Evolutionary conservation across 1,139 yeast genomes (phyloP).

Genomic region (Hyphopichia wangnamkhiaoensis): DNA sequence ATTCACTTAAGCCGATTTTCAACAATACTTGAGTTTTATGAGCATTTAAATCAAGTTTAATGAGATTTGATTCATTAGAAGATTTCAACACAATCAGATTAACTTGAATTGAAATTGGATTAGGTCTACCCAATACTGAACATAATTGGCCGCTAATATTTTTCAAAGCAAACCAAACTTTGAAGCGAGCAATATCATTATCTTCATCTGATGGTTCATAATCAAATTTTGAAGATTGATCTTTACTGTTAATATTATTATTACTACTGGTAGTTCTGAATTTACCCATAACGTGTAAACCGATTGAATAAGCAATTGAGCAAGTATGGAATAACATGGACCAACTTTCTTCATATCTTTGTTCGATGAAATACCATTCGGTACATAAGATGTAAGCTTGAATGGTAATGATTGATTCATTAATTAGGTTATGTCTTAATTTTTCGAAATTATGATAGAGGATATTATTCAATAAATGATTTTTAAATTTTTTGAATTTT

Average conservation of each 20-base stretch:
- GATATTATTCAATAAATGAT: constrained; percentile 29
- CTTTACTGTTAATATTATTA: not conserved
- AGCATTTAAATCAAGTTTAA: constrained; percentile 20
- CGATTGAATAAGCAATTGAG: constrained; percentile 51
- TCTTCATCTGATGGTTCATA: constrained; percentile 28
- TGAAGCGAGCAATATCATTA: constrained; percentile 35
- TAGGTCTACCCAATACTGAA: constrained; percentile 56
- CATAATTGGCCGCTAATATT: constrained; percentile 50
- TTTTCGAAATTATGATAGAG: constrained; percentile 39
- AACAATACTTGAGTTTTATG: constrained; percentile 30
- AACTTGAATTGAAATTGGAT: constrained; percentile 54
- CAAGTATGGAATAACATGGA: constrained; percentile 51
- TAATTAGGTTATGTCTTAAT: constrained; percentile 46
- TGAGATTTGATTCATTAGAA: constrained; percentile 15
- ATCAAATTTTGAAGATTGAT: constrained; percentile 6
- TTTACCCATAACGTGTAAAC: constrained; percentile 49
- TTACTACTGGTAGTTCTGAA: constrained; percentile 13
- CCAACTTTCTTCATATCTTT: constrained; percentile 52
- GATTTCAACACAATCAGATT: constrained; percentile 36
- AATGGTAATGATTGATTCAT: constrained; percentile 48
- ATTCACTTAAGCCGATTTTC: constrained; percentile 51
- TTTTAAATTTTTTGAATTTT: constrained; percentile 26
- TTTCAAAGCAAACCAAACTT: constrained; percentile 53
- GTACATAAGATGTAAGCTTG: constrained; percentile 53
- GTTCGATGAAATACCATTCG: constrained; percentile 51